Base-by-base conservation (phyloP, 768 basidiomycete genomes). In the Kwoniella botswanensis region DNA sequence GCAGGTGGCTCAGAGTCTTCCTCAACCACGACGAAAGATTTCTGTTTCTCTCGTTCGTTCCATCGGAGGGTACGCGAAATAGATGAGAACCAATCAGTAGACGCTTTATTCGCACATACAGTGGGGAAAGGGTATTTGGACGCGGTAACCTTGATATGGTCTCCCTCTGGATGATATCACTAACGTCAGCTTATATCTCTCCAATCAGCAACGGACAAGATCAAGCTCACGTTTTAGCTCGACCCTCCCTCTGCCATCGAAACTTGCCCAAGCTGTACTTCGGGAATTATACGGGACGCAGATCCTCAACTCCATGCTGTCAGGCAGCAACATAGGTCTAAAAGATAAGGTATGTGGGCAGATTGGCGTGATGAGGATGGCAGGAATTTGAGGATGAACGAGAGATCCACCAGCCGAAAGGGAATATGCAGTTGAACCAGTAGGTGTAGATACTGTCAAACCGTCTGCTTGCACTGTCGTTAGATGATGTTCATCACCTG, bases 381-480 rank as follows among this genome's bases (percentile, higher is more conserved):
- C 93, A 0, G 97, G 97, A 53, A 98, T 98, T 83, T 98, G 95
- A 6, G 97, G 97, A 79, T 98, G 96, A 11, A 94, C 95, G 65
- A 99, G 89, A 0, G 96, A 98, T 46, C 97, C 97, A 58, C 97
- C 97, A 13, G 97, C 97, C 41, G 97, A 99, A 22, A 99, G 86
- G 88, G 97, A 99, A 84, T 99, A 99, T 3, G 97, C 97, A 12
- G 97, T 99, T 0, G 97, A 98, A 4, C 97, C 97, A 0, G 97
- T 99, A 9, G 97, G 97, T 0, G 97, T 99, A 24, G 91, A 91
- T 17, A 99, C 90, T 41, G 92, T 93, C 54, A 99, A 86, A 13
- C 97, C 97, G 78, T 99, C 97, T 0, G 95, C 97, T 85, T 98
- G 97, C 2, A 98, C 97, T 2, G 97, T 99, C 1, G 97, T 99